Percentiles rank a stretch among this genome's conserved stretches.
These are phyloP conservation scores for Capsicum rhomboideum DNA, from an alignment of 257 asterid species.

Conservation along the genomic window DNA sequence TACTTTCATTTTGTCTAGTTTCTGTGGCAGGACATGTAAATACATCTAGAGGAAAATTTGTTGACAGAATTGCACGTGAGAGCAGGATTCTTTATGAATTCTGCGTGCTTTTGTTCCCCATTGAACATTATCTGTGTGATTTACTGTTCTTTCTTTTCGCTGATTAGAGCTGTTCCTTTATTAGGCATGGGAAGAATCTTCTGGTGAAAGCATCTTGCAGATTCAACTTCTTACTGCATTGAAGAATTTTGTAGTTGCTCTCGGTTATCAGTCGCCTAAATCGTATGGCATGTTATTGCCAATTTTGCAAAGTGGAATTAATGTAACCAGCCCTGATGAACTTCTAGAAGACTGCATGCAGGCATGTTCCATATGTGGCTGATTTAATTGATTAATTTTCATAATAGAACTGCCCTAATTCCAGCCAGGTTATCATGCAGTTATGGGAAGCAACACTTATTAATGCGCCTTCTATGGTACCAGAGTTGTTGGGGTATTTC, in stretches of 20 bases:
- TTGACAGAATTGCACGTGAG: not conserved
- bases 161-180: conserved; percentile 8
- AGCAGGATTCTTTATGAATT: not conserved
- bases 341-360: conserved; percentile 93
- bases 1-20: not conserved
- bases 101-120: not conserved
- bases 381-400: not conserved
- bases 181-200: conserved; percentile 95
- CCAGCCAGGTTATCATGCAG: conserved; percentile 32
- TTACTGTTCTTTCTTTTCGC: conserved; percentile 5
- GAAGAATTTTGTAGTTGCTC: conserved; percentile 81
- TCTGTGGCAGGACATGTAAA: not conserved
- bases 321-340: conserved; percentile 82
- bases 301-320: conserved; percentile 57
- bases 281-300: conserved; percentile 81
- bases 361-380: conserved; percentile 34
- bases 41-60: not conserved
- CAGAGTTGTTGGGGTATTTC: conserved; percentile 73
- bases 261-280: conserved; percentile 77
- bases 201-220: conserved; percentile 95
- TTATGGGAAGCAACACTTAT: conserved; percentile 94
- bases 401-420: not conserved
- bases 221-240: conserved; percentile 95
- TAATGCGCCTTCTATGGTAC: conserved; percentile 79
- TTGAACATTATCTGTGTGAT: not conserved